A percentile compares a stretch with the other conserved stretches of the same genome.
These are phyloP conservation scores for Oryza glaberrima DNA, from an alignment of 176 grass and related monocot species.

Conservation along the genomic window DNA sequence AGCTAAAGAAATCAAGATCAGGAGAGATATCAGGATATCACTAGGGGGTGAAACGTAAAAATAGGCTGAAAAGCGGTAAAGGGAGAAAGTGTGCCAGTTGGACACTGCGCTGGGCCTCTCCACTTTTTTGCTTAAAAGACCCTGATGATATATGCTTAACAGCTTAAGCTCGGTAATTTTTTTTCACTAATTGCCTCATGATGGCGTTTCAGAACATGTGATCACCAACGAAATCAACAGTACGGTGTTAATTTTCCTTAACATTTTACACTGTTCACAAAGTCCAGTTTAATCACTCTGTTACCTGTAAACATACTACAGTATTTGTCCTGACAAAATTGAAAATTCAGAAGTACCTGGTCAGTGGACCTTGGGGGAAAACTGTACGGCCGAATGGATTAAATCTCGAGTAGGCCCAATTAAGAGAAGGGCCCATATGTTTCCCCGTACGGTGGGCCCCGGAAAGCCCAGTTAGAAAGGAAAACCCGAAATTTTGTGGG, in stretches of 20 bases:
- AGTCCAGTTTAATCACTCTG: not conserved
- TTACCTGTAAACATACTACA: not conserved
- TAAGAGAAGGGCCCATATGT: not conserved
- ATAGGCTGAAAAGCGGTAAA: conserved; percentile 31
- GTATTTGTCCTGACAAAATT: not conserved
- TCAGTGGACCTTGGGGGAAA: not conserved
- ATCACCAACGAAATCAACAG: not conserved
- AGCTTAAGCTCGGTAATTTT: not conserved
- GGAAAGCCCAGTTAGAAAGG: not conserved
- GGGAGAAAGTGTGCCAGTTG: not conserved
- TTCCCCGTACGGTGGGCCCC: not conserved
- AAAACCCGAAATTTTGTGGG: not conserved
- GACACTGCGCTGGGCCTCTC: not conserved
- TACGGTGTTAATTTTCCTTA: not conserved
- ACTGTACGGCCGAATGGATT: not conserved
- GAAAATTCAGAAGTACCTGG: not conserved
- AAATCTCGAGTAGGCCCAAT: not conserved
- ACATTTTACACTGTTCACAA: not conserved
- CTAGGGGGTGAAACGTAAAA: not conserved
- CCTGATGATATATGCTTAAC: not conserved
- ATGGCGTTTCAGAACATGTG: not conserved
- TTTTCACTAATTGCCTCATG: not conserved
- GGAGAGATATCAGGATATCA: not conserved
- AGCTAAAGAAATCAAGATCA: not conserved
- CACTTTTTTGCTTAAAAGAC: conserved; percentile 14